A percentile compares a stretch with the other conserved stretches of the same genome.
phyloP scores from a whole-genome alignment of 179 eudicot genomes.

The Silene noctiflora region DNA sequence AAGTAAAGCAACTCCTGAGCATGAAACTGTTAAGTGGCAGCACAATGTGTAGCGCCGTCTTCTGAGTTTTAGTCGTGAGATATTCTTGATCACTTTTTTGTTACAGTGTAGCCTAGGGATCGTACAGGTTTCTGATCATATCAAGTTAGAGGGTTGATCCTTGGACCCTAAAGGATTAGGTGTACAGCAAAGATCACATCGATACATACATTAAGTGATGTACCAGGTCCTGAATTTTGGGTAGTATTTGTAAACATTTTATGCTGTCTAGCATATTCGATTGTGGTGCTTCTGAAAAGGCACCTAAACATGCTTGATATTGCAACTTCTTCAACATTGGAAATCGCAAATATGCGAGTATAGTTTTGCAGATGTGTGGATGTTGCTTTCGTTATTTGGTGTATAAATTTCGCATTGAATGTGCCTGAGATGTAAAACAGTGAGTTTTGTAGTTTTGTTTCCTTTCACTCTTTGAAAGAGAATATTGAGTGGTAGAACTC shows the following conservation, averaged over 20 bases:
- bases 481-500: neutral
- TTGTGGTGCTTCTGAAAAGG: too few species aligned
- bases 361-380: neutral
- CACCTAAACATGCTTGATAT: too few species aligned
- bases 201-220: neutral
- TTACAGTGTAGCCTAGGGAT: neutral
- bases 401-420: too few species aligned
- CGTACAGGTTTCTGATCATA: neutral
- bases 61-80: too few species aligned
- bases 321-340: neutral
- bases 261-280: too few species aligned
- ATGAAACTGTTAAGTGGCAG: neutral
- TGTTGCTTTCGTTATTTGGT: too few species aligned
- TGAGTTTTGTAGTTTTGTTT: too few species aligned
- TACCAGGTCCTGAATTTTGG: too few species aligned
- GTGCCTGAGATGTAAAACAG: too few species aligned
- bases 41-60: neutral
- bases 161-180: neutral
- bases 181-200: constrained; percentile 6
- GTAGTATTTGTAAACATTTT: too few species aligned
- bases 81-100: neutral
- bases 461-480: too few species aligned
- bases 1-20: neutral
- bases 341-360: neutral
- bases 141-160: neutral